Evolutionary conservation across 371 early-diverging fungal species (phyloP).

Genomic region (Encephalitozoon cuniculi): DNA sequence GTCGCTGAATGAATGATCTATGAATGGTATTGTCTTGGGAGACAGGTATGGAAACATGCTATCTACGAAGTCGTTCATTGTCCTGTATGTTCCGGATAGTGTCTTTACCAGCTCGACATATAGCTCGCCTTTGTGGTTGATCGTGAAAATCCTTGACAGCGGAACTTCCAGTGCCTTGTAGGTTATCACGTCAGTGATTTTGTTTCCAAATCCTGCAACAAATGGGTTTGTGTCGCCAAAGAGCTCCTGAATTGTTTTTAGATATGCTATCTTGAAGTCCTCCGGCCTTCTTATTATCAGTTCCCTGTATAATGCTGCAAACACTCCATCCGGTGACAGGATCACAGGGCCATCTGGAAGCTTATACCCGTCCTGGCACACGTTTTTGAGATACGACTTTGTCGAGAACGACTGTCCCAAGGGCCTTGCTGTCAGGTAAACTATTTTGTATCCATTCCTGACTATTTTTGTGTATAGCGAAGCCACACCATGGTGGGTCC

Average conservation of each 20-base stretch:
- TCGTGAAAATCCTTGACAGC: constrained; percentile 82
- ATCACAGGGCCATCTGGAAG: constrained; percentile 91
- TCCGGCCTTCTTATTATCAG: constrained; percentile 85
- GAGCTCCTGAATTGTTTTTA: constrained; percentile 75
- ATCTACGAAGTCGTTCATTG: constrained; percentile 74
- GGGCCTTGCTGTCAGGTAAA: constrained; percentile 87
- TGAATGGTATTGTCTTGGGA: constrained; percentile 3
- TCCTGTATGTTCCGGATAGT: constrained; percentile 28
- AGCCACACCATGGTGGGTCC: constrained; percentile 92
- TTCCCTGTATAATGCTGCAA: constrained; percentile 71
- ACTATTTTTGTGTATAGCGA: constrained; percentile 80
- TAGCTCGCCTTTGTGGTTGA: constrained; percentile 80
- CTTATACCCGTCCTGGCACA: constrained; percentile 74
- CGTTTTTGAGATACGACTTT: constrained; percentile 74
- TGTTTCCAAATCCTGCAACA: constrained; percentile 95
- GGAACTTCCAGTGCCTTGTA: constrained; percentile 87
- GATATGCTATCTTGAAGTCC: constrained; percentile 88
- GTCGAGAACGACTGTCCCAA: constrained; percentile 84
- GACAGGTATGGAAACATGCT: constrained; percentile 76
- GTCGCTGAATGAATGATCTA: constrained; percentile 27
- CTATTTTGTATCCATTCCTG: constrained; percentile 84
- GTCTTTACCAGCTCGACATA: constrained; percentile 66
- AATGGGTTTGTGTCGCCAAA: constrained; percentile 71
- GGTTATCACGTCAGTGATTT: constrained; percentile 80
- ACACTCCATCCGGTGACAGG: constrained; percentile 85